Conservation (phyloP, 306 rosid genomes). For the Acacia melanoxylon region DNA sequence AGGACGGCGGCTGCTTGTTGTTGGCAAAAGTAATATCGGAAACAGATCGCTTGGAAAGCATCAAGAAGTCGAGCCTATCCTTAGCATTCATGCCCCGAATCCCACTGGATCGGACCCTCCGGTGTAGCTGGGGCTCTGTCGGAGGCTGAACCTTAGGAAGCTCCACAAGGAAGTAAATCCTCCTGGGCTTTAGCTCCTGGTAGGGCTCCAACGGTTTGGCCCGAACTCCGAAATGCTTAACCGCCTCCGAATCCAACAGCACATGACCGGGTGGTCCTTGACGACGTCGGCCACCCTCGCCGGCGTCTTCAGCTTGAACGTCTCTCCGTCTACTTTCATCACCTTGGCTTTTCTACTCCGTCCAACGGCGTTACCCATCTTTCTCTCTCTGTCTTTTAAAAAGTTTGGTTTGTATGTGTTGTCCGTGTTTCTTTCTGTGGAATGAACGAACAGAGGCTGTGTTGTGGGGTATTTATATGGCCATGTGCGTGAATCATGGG, state of each 20-base stretch:
- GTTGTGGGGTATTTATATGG: conserved; percentile 18
- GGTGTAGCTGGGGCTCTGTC: background rate
- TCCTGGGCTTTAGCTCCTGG: conserved; percentile 57
- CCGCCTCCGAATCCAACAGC: conserved; percentile 59
- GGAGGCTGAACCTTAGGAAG: conserved; percentile 42
- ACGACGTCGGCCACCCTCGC: conserved; percentile 56
- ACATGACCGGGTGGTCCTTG: conserved; percentile 65
- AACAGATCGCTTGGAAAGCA: conserved; percentile 66
- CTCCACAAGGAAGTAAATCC: conserved; percentile 60
- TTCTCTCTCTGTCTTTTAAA: background rate
- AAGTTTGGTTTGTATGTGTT: background rate
- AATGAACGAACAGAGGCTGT: background rate
- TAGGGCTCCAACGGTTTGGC: conserved; percentile 73
- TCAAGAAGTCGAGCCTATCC: conserved; percentile 77
- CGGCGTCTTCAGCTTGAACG: conserved; percentile 63
- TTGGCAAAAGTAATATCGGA: conserved; percentile 50
- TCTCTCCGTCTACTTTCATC: conserved; percentile 81
- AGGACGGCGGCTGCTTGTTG: background rate
- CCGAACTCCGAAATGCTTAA: conserved; percentile 57
- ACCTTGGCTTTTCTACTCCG: conserved; percentile 67
- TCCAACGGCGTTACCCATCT: conserved; percentile 75
- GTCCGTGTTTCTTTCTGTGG: background rate
- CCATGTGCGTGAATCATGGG: background rate
- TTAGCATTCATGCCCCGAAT: conserved; percentile 58
- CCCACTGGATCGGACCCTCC: conserved; percentile 64